Base-by-base conservation (phyloP, 306 rosid species). In the Vigna mungo region DNA sequence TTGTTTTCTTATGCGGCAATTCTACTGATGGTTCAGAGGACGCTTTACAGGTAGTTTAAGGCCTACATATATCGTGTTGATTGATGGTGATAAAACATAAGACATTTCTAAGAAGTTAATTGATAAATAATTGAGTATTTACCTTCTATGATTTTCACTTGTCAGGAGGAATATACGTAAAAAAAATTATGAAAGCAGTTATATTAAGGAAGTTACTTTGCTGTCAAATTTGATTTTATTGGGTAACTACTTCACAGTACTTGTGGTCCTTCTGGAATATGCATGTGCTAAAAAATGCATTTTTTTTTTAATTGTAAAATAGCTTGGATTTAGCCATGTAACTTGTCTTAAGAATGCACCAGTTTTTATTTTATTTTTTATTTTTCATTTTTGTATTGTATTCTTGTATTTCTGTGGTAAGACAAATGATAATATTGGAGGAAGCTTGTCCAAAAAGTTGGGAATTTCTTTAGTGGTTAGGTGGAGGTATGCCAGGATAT, bases 1-100 rank as follows among this genome's bases (percentile, higher is more conserved):
- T 95, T 83, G 89, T 92, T 78, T 95, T 95, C 72, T 75, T 95
- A 74, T 95, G 91, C 73, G 96, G 99, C 72, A 92, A 89, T 83
- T 79, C 98, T 44, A 88, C 92, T 37, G 92, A 89, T 85, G 97
- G 91, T 78, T 84, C 90, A 56, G 90, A 84, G 68, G 90, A 86
- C 44, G 92, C 90, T 59, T 82, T 95, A 68, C 86, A 92, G 98
- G 97, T 95, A 90, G 54, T 73, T 67, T 51, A 68, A 70, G 62
- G 36, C 72, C 74, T 61, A 58, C 70, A 27, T 77, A 30, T 60
- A 15, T 55, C 23, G n/a, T 80, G 53, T 68, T 68, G 61, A 55
- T 63, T 63, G 48, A 63, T 36, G 4, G 39, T 39, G 16, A 61
- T 30, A 51, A 78, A 67, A 52, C 66, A 68, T 52, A 37, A 17